A percentile compares a stretch with the other conserved stretches of the same genome.
Conservation (phyloP, 805 yeast species). For the Monosporozyma unispora region DNA sequence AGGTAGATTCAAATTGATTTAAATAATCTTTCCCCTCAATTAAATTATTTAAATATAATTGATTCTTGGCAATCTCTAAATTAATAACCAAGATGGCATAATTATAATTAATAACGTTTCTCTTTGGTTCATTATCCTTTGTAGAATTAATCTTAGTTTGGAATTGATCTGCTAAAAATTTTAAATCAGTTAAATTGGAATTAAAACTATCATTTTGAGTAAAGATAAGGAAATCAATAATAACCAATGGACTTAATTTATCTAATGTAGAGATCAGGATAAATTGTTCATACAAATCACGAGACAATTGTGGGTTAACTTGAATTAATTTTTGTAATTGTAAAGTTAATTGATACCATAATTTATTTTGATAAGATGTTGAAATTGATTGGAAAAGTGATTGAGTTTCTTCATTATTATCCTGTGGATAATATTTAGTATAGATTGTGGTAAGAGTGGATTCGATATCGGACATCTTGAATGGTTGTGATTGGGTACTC, state of each 20-base stretch:
- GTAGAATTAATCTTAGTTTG: background rate
- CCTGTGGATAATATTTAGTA: background rate
- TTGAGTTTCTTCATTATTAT: background rate
- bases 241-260: background rate
- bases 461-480: background rate
- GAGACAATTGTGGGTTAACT: background rate
- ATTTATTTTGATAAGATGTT: background rate
- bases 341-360: constrained; percentile 1
- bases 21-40: constrained; percentile 59
- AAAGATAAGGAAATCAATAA: background rate
- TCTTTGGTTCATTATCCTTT: background rate
- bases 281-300: background rate
- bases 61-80: constrained; percentile 67
- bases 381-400: background rate
- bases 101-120: background rate
- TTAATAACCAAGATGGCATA: constrained; percentile 36
- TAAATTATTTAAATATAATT: constrained; percentile 46
- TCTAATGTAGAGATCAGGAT: background rate
- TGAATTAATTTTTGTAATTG: background rate
- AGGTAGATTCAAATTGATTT: constrained; percentile 43
- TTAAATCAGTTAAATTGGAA: background rate
- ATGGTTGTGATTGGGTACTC: background rate
- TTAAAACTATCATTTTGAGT: background rate
- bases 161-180: background rate
- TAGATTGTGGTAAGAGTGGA: background rate